A percentile compares a stretch with the other conserved stretches of the same genome.
These are phyloP conservation scores for Sugiyamaella floridensis DNA, from an alignment of 805 yeast species.

Conservation along the genomic window DNA sequence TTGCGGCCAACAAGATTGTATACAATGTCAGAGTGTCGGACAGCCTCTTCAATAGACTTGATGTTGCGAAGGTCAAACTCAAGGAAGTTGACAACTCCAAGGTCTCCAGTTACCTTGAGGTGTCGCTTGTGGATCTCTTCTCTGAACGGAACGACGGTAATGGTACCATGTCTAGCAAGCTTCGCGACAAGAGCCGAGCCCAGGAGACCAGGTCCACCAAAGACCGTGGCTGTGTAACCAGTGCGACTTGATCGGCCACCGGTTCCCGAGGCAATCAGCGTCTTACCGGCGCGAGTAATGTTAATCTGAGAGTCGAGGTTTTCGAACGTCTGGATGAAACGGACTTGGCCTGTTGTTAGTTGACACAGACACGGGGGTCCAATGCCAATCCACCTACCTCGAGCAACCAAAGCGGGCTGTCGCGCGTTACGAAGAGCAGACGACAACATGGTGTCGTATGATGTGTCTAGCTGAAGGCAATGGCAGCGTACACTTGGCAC, in stretches of 20 bases:
- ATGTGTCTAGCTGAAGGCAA: not conserved
- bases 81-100: constrained; percentile 78
- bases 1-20: constrained; percentile 74
- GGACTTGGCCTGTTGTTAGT: not conserved
- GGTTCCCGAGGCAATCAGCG: constrained; percentile 59
- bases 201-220: constrained; percentile 73
- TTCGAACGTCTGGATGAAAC: constrained; percentile 31
- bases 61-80: constrained; percentile 78
- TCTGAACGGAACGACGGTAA: constrained; percentile 70
- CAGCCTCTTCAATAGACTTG: constrained; percentile 66
- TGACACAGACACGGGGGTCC: not conserved
- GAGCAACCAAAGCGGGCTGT: not conserved
- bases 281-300: constrained; percentile 69
- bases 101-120: constrained; percentile 75
- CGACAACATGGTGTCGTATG: not conserved
- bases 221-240: constrained; percentile 83
- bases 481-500: not conserved
- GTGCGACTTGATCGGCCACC: constrained; percentile 80
- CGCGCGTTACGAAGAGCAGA: not conserved
- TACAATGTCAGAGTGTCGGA: constrained; percentile 76
- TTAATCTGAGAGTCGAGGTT: constrained; percentile 45
- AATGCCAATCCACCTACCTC: not conserved
- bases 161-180: constrained; percentile 76
- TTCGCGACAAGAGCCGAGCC: constrained; percentile 68
- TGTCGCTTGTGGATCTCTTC: constrained; percentile 73